Evolutionary conservation across 1,284 basidiomycete genomes (phyloP).

Genomic region (Coniophora puteana): DNA sequence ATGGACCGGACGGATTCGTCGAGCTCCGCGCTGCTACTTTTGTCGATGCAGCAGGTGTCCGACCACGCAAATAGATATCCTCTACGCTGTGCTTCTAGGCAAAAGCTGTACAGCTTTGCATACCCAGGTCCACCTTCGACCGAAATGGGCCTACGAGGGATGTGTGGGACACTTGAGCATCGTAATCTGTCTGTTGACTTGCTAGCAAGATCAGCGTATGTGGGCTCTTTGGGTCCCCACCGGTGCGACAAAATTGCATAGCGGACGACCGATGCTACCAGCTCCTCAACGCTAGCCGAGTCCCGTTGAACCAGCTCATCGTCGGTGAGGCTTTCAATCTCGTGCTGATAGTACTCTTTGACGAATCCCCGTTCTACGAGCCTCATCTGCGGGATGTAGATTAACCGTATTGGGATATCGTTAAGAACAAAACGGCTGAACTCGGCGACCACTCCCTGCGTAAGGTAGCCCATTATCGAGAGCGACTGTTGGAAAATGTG

Average conservation of each 20-base stretch:
- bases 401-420: constrained; percentile 1
- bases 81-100: neutral
- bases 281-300: neutral
- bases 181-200: neutral
- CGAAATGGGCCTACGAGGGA: too few relatives aligned
- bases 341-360: neutral
- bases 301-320: neutral
- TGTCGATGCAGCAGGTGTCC: constrained; percentile 2
- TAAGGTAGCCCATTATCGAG: too few relatives aligned
- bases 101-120: neutral
- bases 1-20: constrained; percentile 1
- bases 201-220: neutral
- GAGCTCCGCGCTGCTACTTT: constrained; percentile 3
- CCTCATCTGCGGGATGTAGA: neutral
- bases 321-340: neutral
- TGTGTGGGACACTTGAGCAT: too few relatives aligned
- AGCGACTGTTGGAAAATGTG: too few relatives aligned
- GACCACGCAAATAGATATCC: too few relatives aligned
- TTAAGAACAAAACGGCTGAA: neutral
- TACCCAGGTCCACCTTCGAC: neutral
- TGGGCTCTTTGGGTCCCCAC: neutral
- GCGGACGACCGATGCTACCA: neutral
- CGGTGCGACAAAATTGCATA: neutral
- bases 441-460: too few relatives aligned
- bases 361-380: neutral